Percentiles rank a stretch among this genome's conserved stretches.
These are phyloP conservation scores for Plectosphaerella sp. DNA, from an alignment of 2,329 filamentous ascomycete species.

Conservation along the genomic window DNA sequence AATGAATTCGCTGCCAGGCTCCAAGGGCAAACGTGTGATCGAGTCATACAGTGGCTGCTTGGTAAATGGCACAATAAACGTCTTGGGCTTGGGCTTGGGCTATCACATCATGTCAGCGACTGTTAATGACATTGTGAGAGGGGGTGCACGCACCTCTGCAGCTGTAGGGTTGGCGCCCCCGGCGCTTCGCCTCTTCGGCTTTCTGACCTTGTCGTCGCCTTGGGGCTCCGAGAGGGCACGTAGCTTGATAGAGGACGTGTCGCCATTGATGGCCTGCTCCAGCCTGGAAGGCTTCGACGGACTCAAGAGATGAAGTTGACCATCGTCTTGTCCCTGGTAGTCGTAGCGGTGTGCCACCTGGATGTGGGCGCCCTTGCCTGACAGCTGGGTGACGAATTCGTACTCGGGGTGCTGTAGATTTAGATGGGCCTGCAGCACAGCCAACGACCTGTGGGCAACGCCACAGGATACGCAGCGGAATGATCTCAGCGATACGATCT, in stretches of 20 bases:
- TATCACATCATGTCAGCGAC: not conserved
- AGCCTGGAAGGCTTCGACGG: slow-evolving; percentile 40
- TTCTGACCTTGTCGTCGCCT: not conserved
- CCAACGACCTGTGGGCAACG: slow-evolving; percentile 39
- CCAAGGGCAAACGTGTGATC: slow-evolving; percentile 48
- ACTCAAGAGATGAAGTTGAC: slow-evolving; percentile 31
- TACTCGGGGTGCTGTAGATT: slow-evolving; percentile 39
- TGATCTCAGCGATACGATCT: slow-evolving; percentile 41
- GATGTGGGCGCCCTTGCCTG: slow-evolving; percentile 32
- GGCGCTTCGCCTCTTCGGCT: not conserved
- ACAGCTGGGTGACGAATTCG: slow-evolving; percentile 31
- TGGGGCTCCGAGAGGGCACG: slow-evolving; percentile 31
- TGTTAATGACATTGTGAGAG: not conserved
- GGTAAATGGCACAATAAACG: slow-evolving; percentile 40
- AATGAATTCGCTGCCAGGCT: slow-evolving; percentile 41
- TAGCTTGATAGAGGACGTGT: slow-evolving; percentile 39
- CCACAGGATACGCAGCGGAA: slow-evolving; percentile 49
- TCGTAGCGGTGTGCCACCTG: slow-evolving; percentile 28
- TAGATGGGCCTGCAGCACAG: slow-evolving; percentile 46
- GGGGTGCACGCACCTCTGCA: too few relatives aligned
- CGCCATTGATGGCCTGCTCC: slow-evolving; percentile 36
- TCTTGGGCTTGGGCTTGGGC: not conserved
- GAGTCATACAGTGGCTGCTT: slow-evolving; percentile 53
- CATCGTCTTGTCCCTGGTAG: slow-evolving; percentile 5
- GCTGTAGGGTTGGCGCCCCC: not conserved